Percentiles rank a stretch among this genome's conserved stretches.
Evolutionary conservation across 148 eudicot genomes (phyloP).

Genomic region (Persicaria maculosa): DNA sequence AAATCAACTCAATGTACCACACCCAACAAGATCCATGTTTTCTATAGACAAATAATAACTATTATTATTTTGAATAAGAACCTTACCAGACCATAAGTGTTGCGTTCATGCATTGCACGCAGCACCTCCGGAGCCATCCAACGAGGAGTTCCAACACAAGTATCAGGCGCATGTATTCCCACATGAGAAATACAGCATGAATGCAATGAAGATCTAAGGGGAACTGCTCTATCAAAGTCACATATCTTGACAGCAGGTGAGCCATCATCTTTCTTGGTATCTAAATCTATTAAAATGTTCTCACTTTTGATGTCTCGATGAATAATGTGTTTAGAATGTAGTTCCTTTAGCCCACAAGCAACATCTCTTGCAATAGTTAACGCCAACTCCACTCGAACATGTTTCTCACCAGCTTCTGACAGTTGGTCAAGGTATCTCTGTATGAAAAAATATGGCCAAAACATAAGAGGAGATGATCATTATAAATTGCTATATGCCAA

Average conservation of each 20-base stretch:
- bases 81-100: constrained; percentile 73
- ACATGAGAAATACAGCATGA: constrained; percentile 79
- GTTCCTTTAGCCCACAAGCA: constrained; percentile 64
- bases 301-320: constrained; percentile 96
- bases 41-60: neutral
- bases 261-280: constrained; percentile 56
- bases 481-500: neutral
- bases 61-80: neutral
- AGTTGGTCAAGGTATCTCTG: constrained; percentile 69
- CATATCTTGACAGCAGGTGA: constrained; percentile 75
- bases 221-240: constrained; percentile 88
- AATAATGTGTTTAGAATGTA: constrained; percentile 76
- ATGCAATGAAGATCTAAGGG: constrained; percentile 65
- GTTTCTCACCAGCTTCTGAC: constrained; percentile 57
- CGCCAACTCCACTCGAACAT: constrained; percentile 43
- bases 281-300: constrained; percentile 74
- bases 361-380: constrained; percentile 71
- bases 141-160: constrained; percentile 89
- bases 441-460: neutral
- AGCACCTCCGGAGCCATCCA: constrained; percentile 99
- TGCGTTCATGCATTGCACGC: constrained; percentile 49
- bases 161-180: constrained; percentile 74
- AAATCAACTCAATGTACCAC: neutral
- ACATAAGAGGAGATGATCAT: neutral
- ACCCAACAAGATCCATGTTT: neutral